Evolutionary conservation across 306 rosid species (phyloP), one percentile per base, ranked within the genome.

Genomic region (Corylus heterophylla): DNA sequence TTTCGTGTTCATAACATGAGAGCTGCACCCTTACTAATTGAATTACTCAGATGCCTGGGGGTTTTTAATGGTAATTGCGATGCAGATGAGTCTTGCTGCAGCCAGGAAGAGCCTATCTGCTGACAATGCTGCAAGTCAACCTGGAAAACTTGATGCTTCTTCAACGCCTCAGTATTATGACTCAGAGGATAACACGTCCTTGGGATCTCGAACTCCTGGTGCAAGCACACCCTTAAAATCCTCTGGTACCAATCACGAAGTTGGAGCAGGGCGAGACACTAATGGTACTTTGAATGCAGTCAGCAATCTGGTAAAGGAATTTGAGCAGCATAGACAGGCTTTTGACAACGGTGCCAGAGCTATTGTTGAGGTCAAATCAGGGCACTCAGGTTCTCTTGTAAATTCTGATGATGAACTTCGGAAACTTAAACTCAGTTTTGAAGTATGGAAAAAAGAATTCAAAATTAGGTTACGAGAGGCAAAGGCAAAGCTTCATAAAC

Each of bases 401-500:
- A 88, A 86, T 78, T 69, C 93, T 4, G 81, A 82, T 31, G 97
- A 88, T 9, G 98, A 96, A 54, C 80, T 90, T 64, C 78, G 88
- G 52, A 92, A 80, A 83, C 90, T 96, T 73, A 91, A 86, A 79
- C 82, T 75, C 49, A 85, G 77, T 63, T 96, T 96, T 35, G 92
- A 91, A 80, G 83, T 69, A 42, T 96, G 99, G 99, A 96, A 91
- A 86, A 96, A 90, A 82, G 99, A 96, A 52, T 96, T 90, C 87
- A 93, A 90, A 86, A 76, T 72, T 18, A 89, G 93, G 78, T 85
- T 96, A 69, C 76, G 87, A 20, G 96, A 86, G 49, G 75, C 92
- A 22, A 96, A 91, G 83, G 70, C 79, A 27, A 93, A 80, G 87
- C 82, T 91, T 80, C 81, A 76, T 16, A 91, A 82, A 78, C 54